Percentiles rank a stretch among this genome's conserved stretches.
phyloP scores from a whole-genome alignment of 176 grass and related monocot genomes.

The Hyparrhenia diplandra region DNA sequence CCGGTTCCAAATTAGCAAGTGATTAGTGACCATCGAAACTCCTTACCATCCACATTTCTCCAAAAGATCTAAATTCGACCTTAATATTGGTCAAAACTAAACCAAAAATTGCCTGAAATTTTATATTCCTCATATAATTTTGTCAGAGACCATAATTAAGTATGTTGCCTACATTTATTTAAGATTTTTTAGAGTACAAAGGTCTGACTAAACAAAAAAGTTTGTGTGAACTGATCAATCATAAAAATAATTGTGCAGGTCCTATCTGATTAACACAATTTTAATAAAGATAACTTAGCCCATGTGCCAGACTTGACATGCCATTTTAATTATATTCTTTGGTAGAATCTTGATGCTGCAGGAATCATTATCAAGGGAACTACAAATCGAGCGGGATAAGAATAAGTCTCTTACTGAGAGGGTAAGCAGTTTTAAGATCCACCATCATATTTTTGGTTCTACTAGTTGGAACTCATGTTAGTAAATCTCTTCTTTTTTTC shows the following conservation, averaged over 20 bases:
- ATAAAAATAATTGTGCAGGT: neutral
- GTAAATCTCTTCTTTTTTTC: neutral
- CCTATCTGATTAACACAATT: neutral
- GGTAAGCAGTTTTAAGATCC: constrained; percentile 46
- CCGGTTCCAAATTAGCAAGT: neutral
- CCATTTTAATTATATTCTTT: neutral
- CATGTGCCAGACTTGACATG: neutral
- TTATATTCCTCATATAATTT: neutral
- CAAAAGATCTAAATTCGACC: neutral
- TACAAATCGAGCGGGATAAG: constrained; percentile 56
- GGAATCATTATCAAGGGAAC: constrained; percentile 38
- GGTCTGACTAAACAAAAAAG: neutral
- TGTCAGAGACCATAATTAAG: neutral
- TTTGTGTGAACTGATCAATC: neutral
- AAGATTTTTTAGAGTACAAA: neutral
- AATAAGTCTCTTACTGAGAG: constrained; percentile 58
- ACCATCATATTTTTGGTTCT: neutral
- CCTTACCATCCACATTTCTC: neutral
- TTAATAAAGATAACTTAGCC: neutral
- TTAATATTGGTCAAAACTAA: neutral
- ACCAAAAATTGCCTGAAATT: neutral
- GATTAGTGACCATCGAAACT: neutral
- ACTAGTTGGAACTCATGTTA: neutral
- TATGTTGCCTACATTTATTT: neutral
- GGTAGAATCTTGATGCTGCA: constrained; percentile 19